phyloP scores from a whole-genome alignment of 805 yeast species.

The Kodamaea hsintzibuensis region DNA sequence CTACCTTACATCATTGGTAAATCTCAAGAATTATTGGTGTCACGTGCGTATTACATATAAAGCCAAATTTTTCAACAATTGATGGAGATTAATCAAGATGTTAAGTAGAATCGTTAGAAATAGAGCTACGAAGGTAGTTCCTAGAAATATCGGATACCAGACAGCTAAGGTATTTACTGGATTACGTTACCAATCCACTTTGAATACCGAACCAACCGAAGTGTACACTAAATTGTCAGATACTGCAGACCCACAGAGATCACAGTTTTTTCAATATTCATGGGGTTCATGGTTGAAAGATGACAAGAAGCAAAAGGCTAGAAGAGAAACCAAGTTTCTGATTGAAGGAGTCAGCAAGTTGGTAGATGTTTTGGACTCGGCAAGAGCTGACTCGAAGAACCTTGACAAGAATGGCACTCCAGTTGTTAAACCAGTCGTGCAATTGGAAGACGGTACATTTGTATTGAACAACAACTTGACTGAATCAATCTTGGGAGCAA shows the following conservation, averaged over 20 bases:
- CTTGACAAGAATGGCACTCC: conserved; percentile 23
- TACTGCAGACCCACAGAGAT: conserved; percentile 65
- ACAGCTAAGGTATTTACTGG: background rate
- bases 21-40: background rate
- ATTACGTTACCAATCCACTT: background rate
- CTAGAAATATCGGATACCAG: conserved; percentile 1
- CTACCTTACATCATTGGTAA: too few relatives aligned
- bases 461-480: conserved; percentile 52
- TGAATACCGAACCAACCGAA: conserved; percentile 29
- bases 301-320: conserved; percentile 70
- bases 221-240: conserved; percentile 58
- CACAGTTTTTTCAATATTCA: conserved; percentile 76
- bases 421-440: conserved; percentile 21
- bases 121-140: background rate
- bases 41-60: background rate
- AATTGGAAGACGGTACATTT: conserved; percentile 44
- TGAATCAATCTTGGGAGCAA: conserved; percentile 46
- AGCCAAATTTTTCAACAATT: background rate
- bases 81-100: background rate
- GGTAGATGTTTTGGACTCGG: conserved; percentile 46
- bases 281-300: conserved; percentile 96
- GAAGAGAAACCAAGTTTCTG: conserved; percentile 79
- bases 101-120: conserved; percentile 11
- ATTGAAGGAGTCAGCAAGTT: conserved; percentile 69
- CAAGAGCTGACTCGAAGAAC: conserved; percentile 26